phyloP scores from a whole-genome alignment of 169 alveolate genomes.

The Blepharisma undulans region DNA sequence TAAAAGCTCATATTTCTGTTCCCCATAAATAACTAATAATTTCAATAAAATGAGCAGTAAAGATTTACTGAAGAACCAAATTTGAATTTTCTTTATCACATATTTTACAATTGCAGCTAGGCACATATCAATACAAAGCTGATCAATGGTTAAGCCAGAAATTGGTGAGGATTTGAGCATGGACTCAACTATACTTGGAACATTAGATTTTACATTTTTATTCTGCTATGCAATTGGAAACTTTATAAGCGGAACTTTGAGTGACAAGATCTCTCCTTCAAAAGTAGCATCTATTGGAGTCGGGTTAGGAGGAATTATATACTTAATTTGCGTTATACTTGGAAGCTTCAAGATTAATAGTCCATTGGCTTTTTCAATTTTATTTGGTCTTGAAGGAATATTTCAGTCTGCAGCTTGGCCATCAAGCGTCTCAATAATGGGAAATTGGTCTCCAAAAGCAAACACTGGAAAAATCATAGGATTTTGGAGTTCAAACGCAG shows the following conservation, averaged over 20 bases:
- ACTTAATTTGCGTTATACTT: not conserved
- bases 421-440: constrained; percentile 3
- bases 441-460: constrained; percentile 2
- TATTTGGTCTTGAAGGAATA: constrained; percentile 8
- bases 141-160: not conserved
- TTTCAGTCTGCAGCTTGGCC: constrained; percentile 14
- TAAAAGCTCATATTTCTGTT: not conserved
- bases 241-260: not conserved
- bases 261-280: not conserved
- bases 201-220: constrained; percentile 2
- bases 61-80: not conserved
- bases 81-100: not conserved
- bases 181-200: constrained; percentile 3
- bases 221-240: constrained; percentile 12
- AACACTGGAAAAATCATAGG: constrained; percentile 19
- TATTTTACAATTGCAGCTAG: not conserved
- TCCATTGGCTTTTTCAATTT: not conserved
- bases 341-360: not conserved
- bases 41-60: not conserved
- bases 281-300: not conserved
- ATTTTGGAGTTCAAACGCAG: not conserved
- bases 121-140: constrained; percentile 8
- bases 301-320: not conserved
- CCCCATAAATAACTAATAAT: not conserved
- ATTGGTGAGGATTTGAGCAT: not conserved